A percentile compares a stretch with the other conserved stretches of the same genome.
Conservation (phyloP, 192 early-diverging fungal species). For the Coemansia sp. region DNA sequence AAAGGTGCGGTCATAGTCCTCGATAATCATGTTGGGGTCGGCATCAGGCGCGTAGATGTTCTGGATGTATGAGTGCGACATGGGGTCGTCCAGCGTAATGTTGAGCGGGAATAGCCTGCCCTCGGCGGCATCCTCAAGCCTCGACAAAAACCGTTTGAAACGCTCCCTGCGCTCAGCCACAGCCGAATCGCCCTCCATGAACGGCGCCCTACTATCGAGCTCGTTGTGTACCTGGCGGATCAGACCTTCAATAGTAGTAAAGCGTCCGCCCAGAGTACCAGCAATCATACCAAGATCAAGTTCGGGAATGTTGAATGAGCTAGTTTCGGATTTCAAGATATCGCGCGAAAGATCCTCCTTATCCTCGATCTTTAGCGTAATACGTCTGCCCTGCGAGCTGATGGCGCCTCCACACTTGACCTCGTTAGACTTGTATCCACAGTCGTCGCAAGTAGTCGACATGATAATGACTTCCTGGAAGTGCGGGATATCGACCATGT, state of each 20-base stretch:
- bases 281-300: conserved; percentile 81
- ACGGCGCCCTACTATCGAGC: conserved; percentile 66
- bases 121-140: conserved; percentile 66
- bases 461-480: conserved; percentile 97
- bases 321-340: conserved; percentile 94
- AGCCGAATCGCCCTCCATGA: conserved; percentile 72
- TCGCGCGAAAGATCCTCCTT: conserved; percentile 88
- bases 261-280: conserved; percentile 92
- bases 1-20: conserved; percentile 81
- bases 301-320: conserved; percentile 87
- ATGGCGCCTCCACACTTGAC: conserved; percentile 94
- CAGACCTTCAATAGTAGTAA: conserved; percentile 95
- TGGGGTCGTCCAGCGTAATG: conserved; percentile 87
- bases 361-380: conserved; percentile 81
- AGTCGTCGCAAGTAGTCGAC: conserved; percentile 87
- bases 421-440: conserved; percentile 96
- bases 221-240: conserved; percentile 88
- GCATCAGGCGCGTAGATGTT: conserved; percentile 93
- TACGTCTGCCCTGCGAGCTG: conserved; percentile 72
- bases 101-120: conserved; percentile 63
- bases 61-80: conserved; percentile 85
- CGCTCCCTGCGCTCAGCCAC: conserved; percentile 53
- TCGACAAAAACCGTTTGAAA: conserved; percentile 71
- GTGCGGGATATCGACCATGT: conserved; percentile 89
- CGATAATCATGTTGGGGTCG: conserved; percentile 91